Conservation (phyloP, 2,329 filamentous ascomycete species). For the Balansia obtecta region DNA sequence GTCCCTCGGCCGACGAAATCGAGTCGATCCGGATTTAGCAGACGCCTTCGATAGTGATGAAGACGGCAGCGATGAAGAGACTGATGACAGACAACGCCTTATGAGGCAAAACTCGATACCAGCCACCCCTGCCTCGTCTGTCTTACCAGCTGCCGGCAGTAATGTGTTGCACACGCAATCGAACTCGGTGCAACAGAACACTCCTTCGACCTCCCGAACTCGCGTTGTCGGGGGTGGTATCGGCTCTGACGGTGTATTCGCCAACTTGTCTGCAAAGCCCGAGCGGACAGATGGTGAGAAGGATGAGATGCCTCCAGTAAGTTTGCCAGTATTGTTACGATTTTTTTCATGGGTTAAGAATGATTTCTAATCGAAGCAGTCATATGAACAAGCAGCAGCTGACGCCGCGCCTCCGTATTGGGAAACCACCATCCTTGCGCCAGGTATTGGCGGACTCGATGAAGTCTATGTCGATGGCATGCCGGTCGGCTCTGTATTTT, state of each 20-base stretch:
- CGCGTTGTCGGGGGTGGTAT: constrained; percentile 56
- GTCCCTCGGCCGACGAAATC: constrained; percentile 29
- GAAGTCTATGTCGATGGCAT: constrained; percentile 97
- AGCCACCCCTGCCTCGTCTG: constrained; percentile 10
- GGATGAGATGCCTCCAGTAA: constrained; percentile 86
- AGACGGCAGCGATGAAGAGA: constrained; percentile 60
- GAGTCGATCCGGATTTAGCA: constrained; percentile 68
- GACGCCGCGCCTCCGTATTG: constrained; percentile 95
- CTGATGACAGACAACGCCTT: constrained; percentile 74
- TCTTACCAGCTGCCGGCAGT: background rate
- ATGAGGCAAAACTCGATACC: constrained; percentile 52
- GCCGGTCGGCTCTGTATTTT: constrained; percentile 78
- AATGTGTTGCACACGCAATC: constrained; percentile 4
- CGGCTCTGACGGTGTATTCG: constrained; percentile 91
- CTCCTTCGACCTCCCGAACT: constrained; percentile 27
- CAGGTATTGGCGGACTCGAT: constrained; percentile 77
- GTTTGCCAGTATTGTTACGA: constrained; percentile 22
- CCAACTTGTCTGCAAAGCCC: constrained; percentile 85
- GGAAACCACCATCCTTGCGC: constrained; percentile 96
- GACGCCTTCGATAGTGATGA: constrained; percentile 87
- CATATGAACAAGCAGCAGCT: constrained; percentile 95
- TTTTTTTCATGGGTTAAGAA: no score
- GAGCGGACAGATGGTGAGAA: constrained; percentile 65
- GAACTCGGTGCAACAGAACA: constrained; percentile 13
- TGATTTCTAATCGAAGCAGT: constrained; percentile 41